Evolutionary conservation across 305 asterid genomes (phyloP).

Genomic region (Fraxinus xanthoxyloides): DNA sequence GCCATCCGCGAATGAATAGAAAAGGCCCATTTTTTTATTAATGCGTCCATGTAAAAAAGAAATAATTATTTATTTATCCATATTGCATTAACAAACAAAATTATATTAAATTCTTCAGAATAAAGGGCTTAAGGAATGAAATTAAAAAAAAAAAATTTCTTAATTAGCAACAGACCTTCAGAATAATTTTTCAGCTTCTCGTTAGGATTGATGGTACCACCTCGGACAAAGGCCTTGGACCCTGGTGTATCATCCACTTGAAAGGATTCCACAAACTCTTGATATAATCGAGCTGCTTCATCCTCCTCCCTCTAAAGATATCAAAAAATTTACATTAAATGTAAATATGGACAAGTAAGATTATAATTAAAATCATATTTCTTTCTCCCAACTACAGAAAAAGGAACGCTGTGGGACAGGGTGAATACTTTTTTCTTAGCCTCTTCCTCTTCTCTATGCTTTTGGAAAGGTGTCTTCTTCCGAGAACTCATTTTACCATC

Average conservation of each 20-base stretch:
- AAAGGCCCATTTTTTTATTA: slow-evolving; percentile 90
- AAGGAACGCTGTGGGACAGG: not conserved
- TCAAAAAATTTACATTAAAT: slow-evolving; percentile 7
- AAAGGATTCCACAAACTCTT: slow-evolving; percentile 87
- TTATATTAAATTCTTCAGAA: not conserved
- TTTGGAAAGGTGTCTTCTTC: slow-evolving; percentile 94
- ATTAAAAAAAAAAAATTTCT: not conserved
- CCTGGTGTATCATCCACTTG: slow-evolving; percentile 73
- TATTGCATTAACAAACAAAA: slow-evolving; percentile 31
- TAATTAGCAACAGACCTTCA: slow-evolving; percentile 58
- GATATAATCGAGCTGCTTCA: slow-evolving; percentile 83
- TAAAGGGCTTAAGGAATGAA: slow-evolving; percentile 11
- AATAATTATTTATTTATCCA: slow-evolving; percentile 57
- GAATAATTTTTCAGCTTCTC: slow-evolving; percentile 57
- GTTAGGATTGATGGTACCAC: slow-evolving; percentile 79
- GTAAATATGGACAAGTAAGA: slow-evolving; percentile 1
- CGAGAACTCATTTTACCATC: slow-evolving; percentile 63
- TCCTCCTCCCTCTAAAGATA: slow-evolving; percentile 75
- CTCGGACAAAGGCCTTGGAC: slow-evolving; percentile 82
- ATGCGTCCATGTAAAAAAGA: slow-evolving; percentile 61
- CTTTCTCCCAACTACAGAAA: slow-evolving; percentile 8
- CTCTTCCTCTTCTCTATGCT: slow-evolving; percentile 96
- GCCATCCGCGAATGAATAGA: slow-evolving; percentile 98
- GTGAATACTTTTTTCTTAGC: slow-evolving; percentile 73
- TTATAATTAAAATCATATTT: not conserved